A percentile compares a stretch with the other conserved stretches of the same genome.
Conservation (phyloP, 148 eudicot genomes). For the Rhododendron ferrugineum region DNA sequence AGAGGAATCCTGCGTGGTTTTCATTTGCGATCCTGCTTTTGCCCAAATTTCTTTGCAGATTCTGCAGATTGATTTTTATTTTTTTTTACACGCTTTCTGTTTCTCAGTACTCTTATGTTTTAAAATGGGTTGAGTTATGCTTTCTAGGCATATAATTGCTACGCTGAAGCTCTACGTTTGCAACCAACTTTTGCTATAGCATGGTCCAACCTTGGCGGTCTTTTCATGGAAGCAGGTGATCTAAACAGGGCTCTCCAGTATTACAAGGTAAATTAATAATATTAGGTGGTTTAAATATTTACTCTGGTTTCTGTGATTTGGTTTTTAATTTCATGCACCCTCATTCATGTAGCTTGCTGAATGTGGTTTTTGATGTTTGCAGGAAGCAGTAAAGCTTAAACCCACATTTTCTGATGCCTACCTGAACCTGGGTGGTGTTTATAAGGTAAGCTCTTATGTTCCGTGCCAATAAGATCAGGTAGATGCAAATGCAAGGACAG, state of each 20-base stretch:
- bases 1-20: background rate
- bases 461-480: constrained; percentile 16
- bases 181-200: constrained; percentile 87
- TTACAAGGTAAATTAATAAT: constrained; percentile 53
- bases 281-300: background rate
- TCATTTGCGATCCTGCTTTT: background rate
- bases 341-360: background rate
- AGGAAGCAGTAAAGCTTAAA: constrained; percentile 91
- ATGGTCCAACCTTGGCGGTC: constrained; percentile 97
- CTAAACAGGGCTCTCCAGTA: constrained; percentile 75
- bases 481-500: constrained; percentile 16
- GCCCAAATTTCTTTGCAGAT: background rate
- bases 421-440: constrained; percentile 79
- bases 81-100: background rate
- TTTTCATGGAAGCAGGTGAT: constrained; percentile 91
- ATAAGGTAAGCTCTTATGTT: constrained; percentile 58
- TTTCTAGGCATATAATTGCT: constrained; percentile 84
- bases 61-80: background rate
- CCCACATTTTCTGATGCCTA: constrained; percentile 82
- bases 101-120: background rate
- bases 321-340: constrained; percentile 4
- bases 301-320: background rate
- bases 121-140: constrained; percentile 4
- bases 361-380: constrained; percentile 19
- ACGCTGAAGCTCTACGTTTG: constrained; percentile 78